Base-by-base conservation (phyloP, 2,329 filamentous ascomycete species). In the Fonsecaea erecta region DNA sequence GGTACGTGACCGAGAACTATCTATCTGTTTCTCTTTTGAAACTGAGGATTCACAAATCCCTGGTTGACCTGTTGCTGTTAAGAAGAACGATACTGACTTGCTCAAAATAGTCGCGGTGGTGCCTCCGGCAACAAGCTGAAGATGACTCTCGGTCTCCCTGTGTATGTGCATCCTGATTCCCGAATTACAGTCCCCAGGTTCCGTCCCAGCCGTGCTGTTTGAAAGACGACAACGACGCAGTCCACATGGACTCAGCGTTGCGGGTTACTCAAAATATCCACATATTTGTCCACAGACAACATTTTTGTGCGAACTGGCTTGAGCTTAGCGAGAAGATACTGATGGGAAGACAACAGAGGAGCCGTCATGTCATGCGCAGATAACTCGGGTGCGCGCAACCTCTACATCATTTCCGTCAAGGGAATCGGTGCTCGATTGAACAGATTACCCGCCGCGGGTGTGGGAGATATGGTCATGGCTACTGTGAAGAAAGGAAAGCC, bases 401-500 rank as follows among this genome's bases (percentile, higher is more conserved):
- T 99, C 74, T 99, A 98, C 92, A 97, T 98, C 88, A 98, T 99
- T 86, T 91, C 94, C 82, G 94, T 99, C 85, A 97, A 96, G 88
- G 94, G 94, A 84, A 93, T 95, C 80, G 94, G 94, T 86, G 94
- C 94, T 75, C 93, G 94, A 76, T 90, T 98, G 77, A 98, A 98
- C 90, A 89, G 94, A 82, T 88, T 99, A 79, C 94, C 94, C 75
- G 94, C 95, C 78, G 95, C 91, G 75, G 95, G 95, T 88, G 94
- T 97, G 77, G 95, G 95, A 78, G 95, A 98, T 87, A 98, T 98
- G 95, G 95, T 98, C 81, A 98, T 99, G 93, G 94, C 94, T 74
- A 98, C 95, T 74, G 95, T 98, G 85, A 98, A 99, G 92, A 98
- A 99, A 92, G 95, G 96, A 85, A 99, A 99, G 92, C 96, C 96